Conservation (phyloP, 345 rosid genomes). For the Conringia planisiliqua region DNA sequence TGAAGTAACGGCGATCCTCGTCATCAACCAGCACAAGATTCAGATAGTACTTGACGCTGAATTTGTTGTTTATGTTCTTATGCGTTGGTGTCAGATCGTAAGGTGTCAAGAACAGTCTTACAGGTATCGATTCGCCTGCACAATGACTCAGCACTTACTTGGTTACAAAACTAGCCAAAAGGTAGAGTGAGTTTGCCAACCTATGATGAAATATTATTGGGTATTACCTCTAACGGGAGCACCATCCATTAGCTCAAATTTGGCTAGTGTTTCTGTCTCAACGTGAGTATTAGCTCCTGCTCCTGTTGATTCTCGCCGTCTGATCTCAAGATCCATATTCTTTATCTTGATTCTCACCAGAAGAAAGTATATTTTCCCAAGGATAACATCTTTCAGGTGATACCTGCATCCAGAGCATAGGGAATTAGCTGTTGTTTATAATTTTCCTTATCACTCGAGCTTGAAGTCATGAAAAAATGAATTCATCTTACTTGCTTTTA, state of each 20-base stretch:
- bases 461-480: neutral
- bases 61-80: constrained; percentile 94
- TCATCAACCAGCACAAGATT: constrained; percentile 95
- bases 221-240: constrained; percentile 92
- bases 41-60: constrained; percentile 91
- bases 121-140: constrained; percentile 95
- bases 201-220: neutral
- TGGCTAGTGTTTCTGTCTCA: constrained; percentile 97
- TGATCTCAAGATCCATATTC: constrained; percentile 98
- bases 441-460: neutral
- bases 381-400: constrained; percentile 92
- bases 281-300: constrained; percentile 95
- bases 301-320: constrained; percentile 97
- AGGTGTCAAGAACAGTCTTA: constrained; percentile 90
- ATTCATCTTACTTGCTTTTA: constrained; percentile 80
- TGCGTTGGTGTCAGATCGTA: constrained; percentile 94
- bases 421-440: neutral
- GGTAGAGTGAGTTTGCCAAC: neutral
- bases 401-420: constrained; percentile 52
- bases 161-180: neutral
- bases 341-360: constrained; percentile 98
- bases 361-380: constrained; percentile 96
- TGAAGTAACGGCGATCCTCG: constrained; percentile 95
- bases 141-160: neutral
- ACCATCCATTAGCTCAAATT: constrained; percentile 98